Percentiles rank a stretch among this genome's conserved stretches.
phyloP scores from a whole-genome alignment of 345 rosid species.

The Combretum micranthum region DNA sequence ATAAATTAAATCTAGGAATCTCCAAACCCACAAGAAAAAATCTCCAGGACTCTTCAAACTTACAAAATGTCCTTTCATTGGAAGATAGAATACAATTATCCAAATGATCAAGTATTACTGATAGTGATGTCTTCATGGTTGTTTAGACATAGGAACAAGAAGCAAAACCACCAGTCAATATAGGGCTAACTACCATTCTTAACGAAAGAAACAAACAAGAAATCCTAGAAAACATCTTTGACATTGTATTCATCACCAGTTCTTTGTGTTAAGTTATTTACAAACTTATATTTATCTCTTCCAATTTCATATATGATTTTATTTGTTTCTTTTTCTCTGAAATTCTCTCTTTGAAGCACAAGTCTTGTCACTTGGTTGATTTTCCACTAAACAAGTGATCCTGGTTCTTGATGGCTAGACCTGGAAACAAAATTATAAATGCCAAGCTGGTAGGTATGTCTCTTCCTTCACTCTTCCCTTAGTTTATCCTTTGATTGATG shows the following conservation, averaged over 20 bases:
- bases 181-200: slow-evolving; percentile 5
- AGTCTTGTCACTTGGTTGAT: background rate
- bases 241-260: too few relatives aligned
- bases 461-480: slow-evolving; percentile 12
- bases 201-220: background rate
- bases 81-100: too few relatives aligned
- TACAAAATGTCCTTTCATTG: too few relatives aligned
- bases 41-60: too few relatives aligned
- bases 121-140: background rate
- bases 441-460: slow-evolving; percentile 59
- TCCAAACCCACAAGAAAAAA: too few relatives aligned
- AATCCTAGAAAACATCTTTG: too few relatives aligned
- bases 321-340: background rate
- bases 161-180: slow-evolving; percentile 6
- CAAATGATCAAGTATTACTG: too few relatives aligned
- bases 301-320: background rate
- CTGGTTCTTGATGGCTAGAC: slow-evolving; percentile 32
- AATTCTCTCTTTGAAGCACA: background rate
- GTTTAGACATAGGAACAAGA: background rate
- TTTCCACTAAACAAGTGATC: background rate
- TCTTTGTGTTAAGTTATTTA: too few relatives aligned
- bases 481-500: too few relatives aligned
- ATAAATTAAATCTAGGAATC: too few relatives aligned
- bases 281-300: too few relatives aligned
- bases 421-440: slow-evolving; percentile 31